Conservation (phyloP, 176 grass and related monocot species). For the Olyra latifolia region DNA sequence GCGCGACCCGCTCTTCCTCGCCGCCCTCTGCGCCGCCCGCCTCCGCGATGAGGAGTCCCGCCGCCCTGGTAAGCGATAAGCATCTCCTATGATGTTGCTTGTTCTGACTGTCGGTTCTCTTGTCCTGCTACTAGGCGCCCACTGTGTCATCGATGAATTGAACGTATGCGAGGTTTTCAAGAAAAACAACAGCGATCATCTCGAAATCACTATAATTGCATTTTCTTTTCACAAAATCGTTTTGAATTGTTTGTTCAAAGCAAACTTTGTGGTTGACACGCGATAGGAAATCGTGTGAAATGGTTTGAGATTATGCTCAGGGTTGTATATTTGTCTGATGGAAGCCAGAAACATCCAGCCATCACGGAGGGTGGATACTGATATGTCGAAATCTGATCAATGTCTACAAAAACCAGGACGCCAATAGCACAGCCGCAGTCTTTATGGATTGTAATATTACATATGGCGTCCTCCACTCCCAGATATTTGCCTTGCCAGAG, state of each 20-base stretch:
- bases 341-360: neutral
- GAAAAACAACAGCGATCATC: neutral
- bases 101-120: neutral
- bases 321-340: neutral
- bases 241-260: neutral
- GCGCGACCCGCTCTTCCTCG: no score
- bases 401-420: no score
- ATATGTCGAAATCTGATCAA: no score
- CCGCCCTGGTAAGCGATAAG: slow-evolving; percentile 34
- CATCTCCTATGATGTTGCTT: neutral
- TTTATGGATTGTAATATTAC: neutral
- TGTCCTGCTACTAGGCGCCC: neutral
- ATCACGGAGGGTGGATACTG: neutral
- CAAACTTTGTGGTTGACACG: neutral
- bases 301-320: neutral
- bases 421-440: neutral
- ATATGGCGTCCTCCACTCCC: neutral
- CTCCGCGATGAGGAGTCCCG: neutral
- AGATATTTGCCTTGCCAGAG: neutral
- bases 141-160: slow-evolving; percentile 36
- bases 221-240: neutral
- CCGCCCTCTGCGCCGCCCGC: no score
- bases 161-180: neutral
- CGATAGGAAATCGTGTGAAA: neutral
- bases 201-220: neutral